Percentiles rank a stretch among this genome's conserved stretches.
Conservation (phyloP, 2,329 filamentous ascomycete species). For the Cordyceps fumosorosea region DNA sequence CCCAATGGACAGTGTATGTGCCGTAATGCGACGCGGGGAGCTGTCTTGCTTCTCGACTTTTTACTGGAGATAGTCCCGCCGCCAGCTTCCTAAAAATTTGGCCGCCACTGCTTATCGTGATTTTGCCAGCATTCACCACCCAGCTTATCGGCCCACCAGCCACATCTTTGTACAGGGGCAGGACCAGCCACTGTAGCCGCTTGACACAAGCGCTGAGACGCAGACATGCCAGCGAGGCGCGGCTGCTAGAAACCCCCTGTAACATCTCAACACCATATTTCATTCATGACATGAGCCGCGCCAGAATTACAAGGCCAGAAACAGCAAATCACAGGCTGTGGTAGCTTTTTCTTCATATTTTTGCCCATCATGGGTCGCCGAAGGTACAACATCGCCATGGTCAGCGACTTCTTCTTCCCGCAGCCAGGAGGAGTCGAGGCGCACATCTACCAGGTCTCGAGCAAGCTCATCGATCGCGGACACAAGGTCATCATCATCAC, state of each 20-base stretch:
- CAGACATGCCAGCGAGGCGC: not conserved
- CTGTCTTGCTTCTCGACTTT: not conserved
- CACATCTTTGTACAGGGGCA: not conserved
- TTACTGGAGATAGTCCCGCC: conserved; percentile 3
- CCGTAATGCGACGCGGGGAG: not conserved
- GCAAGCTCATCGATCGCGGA: conserved; percentile 92
- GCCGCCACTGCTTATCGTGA: conserved; percentile 26
- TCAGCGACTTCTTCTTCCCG: conserved; percentile 99
- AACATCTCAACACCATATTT: not conserved
- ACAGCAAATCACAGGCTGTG: not conserved
- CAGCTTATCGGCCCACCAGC: conserved; percentile 3
- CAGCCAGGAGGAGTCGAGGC: conserved; percentile 95
- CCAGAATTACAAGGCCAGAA: not conserved
- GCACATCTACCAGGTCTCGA: conserved; percentile 96
- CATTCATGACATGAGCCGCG: not conserved
- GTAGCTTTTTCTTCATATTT: conserved; percentile 7
- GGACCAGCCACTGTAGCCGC: not conserved
- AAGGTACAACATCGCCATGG: conserved; percentile 74
- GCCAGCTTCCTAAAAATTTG: conserved; percentile 28
- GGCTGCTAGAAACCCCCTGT: not conserved
- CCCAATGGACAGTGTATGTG: conserved; percentile 15
- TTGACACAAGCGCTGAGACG: not conserved
- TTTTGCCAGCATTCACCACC: conserved; percentile 34
- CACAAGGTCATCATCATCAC: conserved; percentile 98
- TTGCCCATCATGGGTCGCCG: conserved; percentile 42